Percentiles rank a stretch among this genome's conserved stretches.
Conservation (phyloP, 1,284 basidiomycete genomes). For the Puccinia sorghi region DNA sequence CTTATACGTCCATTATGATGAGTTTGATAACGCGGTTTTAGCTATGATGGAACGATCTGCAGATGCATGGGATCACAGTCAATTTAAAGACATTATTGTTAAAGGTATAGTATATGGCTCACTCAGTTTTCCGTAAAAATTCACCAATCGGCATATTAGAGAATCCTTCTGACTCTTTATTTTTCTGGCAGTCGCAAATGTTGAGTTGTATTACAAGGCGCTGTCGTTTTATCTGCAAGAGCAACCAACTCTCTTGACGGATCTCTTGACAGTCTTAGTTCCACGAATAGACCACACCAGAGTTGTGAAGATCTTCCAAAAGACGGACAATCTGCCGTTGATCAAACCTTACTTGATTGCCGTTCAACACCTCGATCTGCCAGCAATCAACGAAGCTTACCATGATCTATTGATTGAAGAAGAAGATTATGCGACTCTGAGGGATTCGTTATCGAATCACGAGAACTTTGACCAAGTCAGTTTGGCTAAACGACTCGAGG, state of each 20-base stretch:
- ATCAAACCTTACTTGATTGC: conserved; percentile 95
- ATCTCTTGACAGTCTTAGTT: conserved; percentile 86
- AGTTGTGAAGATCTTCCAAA: conserved; percentile 87
- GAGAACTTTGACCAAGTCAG: conserved; percentile 95
- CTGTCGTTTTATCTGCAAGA: conserved; percentile 87
- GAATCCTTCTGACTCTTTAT: not conserved
- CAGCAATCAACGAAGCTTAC: conserved; percentile 96
- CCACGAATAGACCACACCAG: conserved; percentile 91
- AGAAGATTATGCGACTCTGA: conserved; percentile 94
- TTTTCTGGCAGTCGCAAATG: conserved; percentile 72
- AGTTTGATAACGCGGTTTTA: conserved; percentile 88
- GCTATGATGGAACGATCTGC: conserved; percentile 97
- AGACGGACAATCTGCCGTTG: conserved; percentile 84
- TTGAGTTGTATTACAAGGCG: conserved; percentile 66
- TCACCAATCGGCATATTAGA: not conserved
- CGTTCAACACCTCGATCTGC: conserved; percentile 85
- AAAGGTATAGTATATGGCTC: conserved; percentile 60
- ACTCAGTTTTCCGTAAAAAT: not conserved
- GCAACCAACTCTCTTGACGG: conserved; percentile 88
- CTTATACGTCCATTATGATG: conserved; percentile 96
- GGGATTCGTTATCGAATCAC: conserved; percentile 93
- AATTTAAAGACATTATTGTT: conserved; percentile 94
- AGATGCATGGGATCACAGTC: conserved; percentile 98
- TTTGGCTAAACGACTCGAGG: conserved; percentile 82
- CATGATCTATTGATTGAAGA: conserved; percentile 97